Evolutionary conservation across 192 early-diverging fungal species (phyloP).

Genomic region (Coemansia sp.): DNA sequence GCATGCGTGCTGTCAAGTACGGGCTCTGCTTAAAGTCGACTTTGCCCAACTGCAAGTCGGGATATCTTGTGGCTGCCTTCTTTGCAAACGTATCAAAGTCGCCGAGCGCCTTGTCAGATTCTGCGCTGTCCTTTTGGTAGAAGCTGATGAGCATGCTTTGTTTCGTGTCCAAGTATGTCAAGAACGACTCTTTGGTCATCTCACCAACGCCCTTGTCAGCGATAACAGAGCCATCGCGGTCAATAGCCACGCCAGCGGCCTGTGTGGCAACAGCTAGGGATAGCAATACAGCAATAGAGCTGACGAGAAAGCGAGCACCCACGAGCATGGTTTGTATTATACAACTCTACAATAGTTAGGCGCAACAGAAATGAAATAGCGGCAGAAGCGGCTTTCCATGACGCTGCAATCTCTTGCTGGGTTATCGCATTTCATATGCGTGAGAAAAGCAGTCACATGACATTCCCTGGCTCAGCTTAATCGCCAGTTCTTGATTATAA

Average conservation of each 20-base stretch:
- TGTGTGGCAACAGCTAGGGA: neutral
- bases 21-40: constrained; percentile 38
- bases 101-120: constrained; percentile 23
- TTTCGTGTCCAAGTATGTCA: constrained; percentile 20
- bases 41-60: constrained; percentile 33
- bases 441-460: neutral
- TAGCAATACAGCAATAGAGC: constrained; percentile 2
- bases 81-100: constrained; percentile 28
- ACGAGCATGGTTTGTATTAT: constrained; percentile 2
- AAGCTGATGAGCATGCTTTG: constrained; percentile 37
- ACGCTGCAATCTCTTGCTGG: neutral
- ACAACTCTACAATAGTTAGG: neutral
- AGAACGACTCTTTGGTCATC: constrained; percentile 31
- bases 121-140: constrained; percentile 21
- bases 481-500: neutral
- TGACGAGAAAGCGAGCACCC: neutral
- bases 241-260: constrained; percentile 3
- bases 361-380: neutral
- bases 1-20: constrained; percentile 50
- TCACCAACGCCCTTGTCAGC: constrained; percentile 6
- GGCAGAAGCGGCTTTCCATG: neutral
- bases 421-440: neutral
- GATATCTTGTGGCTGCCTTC: constrained; percentile 19
- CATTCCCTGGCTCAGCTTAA: neutral
- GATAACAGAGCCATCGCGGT: constrained; percentile 2